Base-by-base conservation (phyloP, 345 rosid species). In the Lepidium didymum region DNA sequence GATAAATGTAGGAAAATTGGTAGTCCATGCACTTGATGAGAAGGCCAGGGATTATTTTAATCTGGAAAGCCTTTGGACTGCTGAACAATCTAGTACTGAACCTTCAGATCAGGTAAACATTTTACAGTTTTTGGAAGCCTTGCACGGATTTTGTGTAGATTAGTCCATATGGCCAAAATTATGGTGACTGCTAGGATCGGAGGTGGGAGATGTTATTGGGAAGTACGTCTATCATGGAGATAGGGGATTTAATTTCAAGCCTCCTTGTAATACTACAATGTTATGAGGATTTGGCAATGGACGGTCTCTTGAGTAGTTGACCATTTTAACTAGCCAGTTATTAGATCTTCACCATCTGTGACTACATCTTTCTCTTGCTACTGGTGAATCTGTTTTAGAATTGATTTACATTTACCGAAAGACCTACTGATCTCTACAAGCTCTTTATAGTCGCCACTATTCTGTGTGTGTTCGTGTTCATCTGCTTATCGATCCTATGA, bases 21-120 rank as follows among this genome's bases (percentile, higher is more conserved):
- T 89, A 29, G 82, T 92, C 44, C 98, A 89, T 79, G 98, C 96
- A 43, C 92, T 92, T 66, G 98, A 92, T 67, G 98, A 89, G 83
- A 86, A 88, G 64, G 98, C 98, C 7, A 86, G 98, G 70, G 83
- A 75, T 70, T 90, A 90, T 65, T 93, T 87, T 78, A 74, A 87
- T 75, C 78, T 90, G 81, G 98, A 93, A 79, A 73, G 68, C 38
- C 82, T 88, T 56, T 85, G 96, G 92, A 68, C 72, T 45, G 27
- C 72, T 7, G 73, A 66, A 47, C n/a, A 59, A 42, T 53, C 77
- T 11, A 67, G 52, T 31, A 55, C 64, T 47, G 92, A 88, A 47
- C 62, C 81, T 9, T 21, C 76, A 1, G 72, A 57, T 67, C 78
- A 84, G 87, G 93, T 85, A 78, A 65, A 25, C 46, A 29, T 15